These are phyloP conservation scores for Phialocephala sp. DNA, from an alignment of 2,329 filamentous ascomycete species.

Conservation along the genomic window DNA sequence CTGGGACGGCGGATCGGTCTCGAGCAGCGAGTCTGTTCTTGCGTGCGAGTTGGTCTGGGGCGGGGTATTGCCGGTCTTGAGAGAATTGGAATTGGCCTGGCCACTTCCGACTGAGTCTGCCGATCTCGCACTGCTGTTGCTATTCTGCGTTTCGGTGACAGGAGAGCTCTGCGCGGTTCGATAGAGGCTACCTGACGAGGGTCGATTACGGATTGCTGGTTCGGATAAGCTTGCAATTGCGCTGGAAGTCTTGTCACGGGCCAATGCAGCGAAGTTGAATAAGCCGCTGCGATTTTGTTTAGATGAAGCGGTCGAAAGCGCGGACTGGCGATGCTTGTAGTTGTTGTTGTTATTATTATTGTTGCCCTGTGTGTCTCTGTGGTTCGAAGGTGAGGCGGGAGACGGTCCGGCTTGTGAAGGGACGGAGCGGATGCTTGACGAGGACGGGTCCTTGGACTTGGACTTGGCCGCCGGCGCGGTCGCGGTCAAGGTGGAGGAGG, in stretches of 20 bases:
- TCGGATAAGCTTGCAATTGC: constrained; percentile 41
- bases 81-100: constrained; percentile 10
- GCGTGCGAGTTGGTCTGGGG: constrained; percentile 18
- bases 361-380: constrained; percentile 14
- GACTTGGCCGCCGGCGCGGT: not conserved
- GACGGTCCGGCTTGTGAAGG: constrained; percentile 5
- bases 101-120: constrained; percentile 12
- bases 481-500: constrained; percentile 4
- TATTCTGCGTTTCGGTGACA: constrained; percentile 17
- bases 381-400: not conserved
- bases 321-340: constrained; percentile 38
- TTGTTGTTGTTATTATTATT: constrained; percentile 10
- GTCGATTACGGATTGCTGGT: constrained; percentile 34
- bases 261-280: constrained; percentile 40
- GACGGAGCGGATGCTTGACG: constrained; percentile 12
- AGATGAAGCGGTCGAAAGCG: constrained; percentile 32
- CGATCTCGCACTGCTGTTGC: constrained; percentile 18
- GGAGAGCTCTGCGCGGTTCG: constrained; percentile 33
- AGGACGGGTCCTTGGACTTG: constrained; percentile 13
- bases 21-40: constrained; percentile 33
- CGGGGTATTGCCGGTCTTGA: constrained; percentile 13
- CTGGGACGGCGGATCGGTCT: constrained; percentile 51
- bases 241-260: constrained; percentile 42
- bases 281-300: constrained; percentile 37
- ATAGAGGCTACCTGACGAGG: constrained; percentile 36